Conservation (phyloP, 805 yeast genomes). For the Wickerhamomyces strasburgensis region DNA sequence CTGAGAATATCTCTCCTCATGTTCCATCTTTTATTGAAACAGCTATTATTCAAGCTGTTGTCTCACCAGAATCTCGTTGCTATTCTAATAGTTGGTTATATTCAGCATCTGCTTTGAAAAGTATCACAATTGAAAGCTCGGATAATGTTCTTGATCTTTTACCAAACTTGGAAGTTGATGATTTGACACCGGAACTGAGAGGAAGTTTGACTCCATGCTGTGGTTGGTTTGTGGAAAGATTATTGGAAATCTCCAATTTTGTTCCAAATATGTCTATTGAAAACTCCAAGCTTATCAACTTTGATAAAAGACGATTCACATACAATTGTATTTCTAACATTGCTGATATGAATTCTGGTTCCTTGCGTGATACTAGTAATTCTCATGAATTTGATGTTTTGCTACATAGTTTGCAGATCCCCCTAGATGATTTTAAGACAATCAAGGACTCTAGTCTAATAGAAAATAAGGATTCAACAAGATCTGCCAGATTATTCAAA, state of each 20-base stretch:
- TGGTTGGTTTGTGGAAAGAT: slow-evolving; percentile 84
- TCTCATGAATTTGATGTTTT: slow-evolving; percentile 46
- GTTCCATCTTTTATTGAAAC: slow-evolving; percentile 86
- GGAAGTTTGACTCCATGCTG: slow-evolving; percentile 72
- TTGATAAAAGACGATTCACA: slow-evolving; percentile 75
- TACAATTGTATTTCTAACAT: slow-evolving; percentile 57
- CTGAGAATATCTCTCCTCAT: slow-evolving; percentile 35
- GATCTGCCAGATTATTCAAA: slow-evolving; percentile 39
- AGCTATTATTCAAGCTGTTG: slow-evolving; percentile 65
- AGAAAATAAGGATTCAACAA: slow-evolving; percentile 37
- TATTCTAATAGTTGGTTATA: slow-evolving; percentile 66
- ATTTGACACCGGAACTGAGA: slow-evolving; percentile 24
- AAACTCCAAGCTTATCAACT: slow-evolving; percentile 65
- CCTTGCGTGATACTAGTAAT: slow-evolving; percentile 1
- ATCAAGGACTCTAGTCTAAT: slow-evolving; percentile 38
- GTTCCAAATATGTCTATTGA: slow-evolving; percentile 75
- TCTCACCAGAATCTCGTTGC: slow-evolving; percentile 75
- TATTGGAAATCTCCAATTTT: slow-evolving; percentile 68
- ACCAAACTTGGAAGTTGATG: slow-evolving; percentile 32
- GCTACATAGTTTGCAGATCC: slow-evolving; percentile 31
- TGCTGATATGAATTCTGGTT: slow-evolving; percentile 34
- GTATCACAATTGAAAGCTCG: slow-evolving; percentile 24
- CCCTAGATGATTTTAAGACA: slow-evolving; percentile 32
- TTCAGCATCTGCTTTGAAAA: slow-evolving; percentile 31
- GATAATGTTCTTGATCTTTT: slow-evolving; percentile 29